Evolutionary conservation across 2,329 filamentous ascomycete species (phyloP), one percentile per base, ranked within the genome.

Genomic region (Verticillium albo-atrum): DNA sequence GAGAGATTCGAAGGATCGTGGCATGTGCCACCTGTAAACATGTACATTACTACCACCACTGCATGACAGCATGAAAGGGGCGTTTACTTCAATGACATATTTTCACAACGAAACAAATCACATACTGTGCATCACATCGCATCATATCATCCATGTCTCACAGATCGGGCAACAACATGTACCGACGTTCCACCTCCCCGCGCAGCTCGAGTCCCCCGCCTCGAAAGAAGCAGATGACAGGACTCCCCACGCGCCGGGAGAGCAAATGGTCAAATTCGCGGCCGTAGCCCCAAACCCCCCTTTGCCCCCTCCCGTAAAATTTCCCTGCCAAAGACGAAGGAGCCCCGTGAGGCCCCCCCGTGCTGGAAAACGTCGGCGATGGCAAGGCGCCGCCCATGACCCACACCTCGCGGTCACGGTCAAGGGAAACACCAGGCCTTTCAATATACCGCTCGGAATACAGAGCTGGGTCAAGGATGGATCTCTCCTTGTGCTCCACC

Each of bases 401-500:
- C 59, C 65, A 65, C 63, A 64, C 64, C 64, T 64, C 60, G 59
- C 64, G 63, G 60, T 60, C 58, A 27, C 57, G 25, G 17, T 27
- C 47, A 47, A 30, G 51, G 23, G 34, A 20, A 32, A 30, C 17
- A 15, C 26, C 28, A 30, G 50, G 15, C 20, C 58, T 60, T 64
- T 83, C 77, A 63, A 81, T 89, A 63, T 89, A 84, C 85, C 86
- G 86, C 86, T 87, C 85, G 84, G 85, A 88, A 88, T 89, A 89
- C 86, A 88, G 83, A 88, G 85, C 82, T 79, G 77, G 71, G 70
- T 81, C 85, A 89, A 89, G 86, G 86, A 89, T 85, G 77, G 78
- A 72, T 86, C 86, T 88, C 84, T 83, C 86, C 86, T 89, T 89
- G 85, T 84, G 84, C 86, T 89, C 85, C 86, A 89, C 86, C 86